Conservation (phyloP, 805 yeast genomes). For the Monosporozyma servazzii region DNA sequence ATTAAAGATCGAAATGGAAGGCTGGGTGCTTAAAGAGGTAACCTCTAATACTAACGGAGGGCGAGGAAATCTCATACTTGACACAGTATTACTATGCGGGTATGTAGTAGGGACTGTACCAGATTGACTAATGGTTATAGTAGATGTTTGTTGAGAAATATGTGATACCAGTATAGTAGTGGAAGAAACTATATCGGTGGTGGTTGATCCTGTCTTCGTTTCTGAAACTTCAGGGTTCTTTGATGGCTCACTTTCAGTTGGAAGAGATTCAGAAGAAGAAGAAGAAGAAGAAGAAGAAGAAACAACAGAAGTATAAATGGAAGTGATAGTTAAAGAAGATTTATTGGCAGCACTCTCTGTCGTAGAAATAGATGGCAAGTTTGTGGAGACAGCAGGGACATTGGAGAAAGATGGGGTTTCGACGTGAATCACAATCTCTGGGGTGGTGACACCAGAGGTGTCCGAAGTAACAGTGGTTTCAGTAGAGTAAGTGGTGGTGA, state of each 20-base stretch:
- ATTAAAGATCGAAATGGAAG: neutral
- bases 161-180: neutral
- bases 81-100: neutral
- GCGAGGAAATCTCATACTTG: neutral
- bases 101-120: neutral
- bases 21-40: neutral
- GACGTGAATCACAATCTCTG: slow-evolving; percentile 6
- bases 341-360: slow-evolving; percentile 8
- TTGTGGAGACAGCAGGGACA: slow-evolving; percentile 7
- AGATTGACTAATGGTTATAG: neutral
- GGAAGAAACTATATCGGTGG: neutral
- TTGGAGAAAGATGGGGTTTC: slow-evolving; percentile 8
- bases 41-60: slow-evolving; percentile 1
- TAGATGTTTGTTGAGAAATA: neutral
- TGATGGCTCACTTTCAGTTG: neutral
- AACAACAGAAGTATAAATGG: slow-evolving; percentile 2
- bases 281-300: too few species aligned
- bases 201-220: neutral
- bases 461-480: slow-evolving; percentile 2
- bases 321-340: slow-evolving; percentile 2
- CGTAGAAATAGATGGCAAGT: slow-evolving; percentile 8
- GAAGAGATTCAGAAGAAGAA: neutral
- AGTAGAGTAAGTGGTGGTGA: slow-evolving; percentile 3
- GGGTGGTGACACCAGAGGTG: slow-evolving; percentile 1
- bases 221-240: neutral